These are phyloP conservation scores for Colletotrichum sp. DNA, from an alignment of 2,329 filamentous ascomycete genomes.

Conservation along the genomic window DNA sequence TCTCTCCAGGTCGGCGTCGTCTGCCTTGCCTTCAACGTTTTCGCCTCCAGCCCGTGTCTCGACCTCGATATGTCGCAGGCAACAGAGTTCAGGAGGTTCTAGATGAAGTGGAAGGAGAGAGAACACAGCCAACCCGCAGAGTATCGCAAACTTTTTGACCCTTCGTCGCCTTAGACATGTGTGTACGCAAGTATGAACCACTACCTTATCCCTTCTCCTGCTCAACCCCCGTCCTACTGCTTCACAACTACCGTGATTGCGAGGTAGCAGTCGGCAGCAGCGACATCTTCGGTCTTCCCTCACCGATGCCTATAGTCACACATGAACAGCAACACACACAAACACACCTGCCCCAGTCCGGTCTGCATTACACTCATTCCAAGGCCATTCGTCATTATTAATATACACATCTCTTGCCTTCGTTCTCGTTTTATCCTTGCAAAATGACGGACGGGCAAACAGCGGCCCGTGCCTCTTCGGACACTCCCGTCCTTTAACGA, in stretches of 20 bases:
- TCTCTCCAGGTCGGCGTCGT: not conserved
- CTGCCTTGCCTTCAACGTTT: not conserved
- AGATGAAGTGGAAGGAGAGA: not conserved
- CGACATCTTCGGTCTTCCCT: not conserved
- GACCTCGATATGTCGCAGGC: not conserved
- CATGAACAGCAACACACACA: not conserved
- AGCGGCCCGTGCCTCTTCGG: not conserved
- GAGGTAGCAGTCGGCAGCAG: not conserved
- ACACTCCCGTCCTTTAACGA: not conserved
- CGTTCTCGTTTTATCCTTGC: not conserved
- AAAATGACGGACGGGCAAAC: not conserved
- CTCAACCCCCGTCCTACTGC: not conserved
- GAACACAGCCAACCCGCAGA: not conserved
- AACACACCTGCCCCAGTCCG: not conserved
- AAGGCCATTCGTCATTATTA: slow-evolving; percentile 21
- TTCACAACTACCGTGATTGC: not conserved
- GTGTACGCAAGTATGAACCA: too few species aligned
- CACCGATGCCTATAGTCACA: not conserved
- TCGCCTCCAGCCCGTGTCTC: not conserved
- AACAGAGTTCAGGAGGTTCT: not conserved
- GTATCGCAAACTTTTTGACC: not conserved
- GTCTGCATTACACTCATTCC: not conserved
- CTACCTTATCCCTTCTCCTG: not conserved
- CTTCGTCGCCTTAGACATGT: not conserved
- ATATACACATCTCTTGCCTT: slow-evolving; percentile 12